Percentiles rank a stretch among this genome's conserved stretches.
phyloP scores from a whole-genome alignment of 768 basidiomycete genomes.

The Omphalotus guepiniiformis region DNA sequence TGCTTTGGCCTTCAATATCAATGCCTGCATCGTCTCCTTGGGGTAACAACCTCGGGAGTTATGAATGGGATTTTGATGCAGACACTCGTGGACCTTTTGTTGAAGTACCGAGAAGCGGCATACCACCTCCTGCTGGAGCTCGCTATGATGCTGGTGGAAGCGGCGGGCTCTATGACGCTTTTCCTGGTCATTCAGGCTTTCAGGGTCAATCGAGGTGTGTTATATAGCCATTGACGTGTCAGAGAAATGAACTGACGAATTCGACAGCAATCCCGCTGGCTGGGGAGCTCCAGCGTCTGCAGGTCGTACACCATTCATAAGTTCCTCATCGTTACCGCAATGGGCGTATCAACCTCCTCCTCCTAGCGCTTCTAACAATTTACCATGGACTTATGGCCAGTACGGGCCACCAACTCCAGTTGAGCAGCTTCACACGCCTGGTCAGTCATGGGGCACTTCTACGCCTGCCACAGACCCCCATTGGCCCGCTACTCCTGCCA shows the following conservation, averaged over 20 bases:
- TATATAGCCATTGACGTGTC: neutral
- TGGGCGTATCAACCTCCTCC: constrained; percentile 7
- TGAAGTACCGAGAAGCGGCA: neutral
- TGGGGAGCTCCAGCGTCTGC: no score
- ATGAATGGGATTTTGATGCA: no score
- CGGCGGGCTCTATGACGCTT: neutral
- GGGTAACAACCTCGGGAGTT: no score
- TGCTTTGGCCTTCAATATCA: no score
- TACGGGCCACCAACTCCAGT: neutral
- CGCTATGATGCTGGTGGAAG: neutral
- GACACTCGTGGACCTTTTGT: no score
- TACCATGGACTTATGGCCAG: neutral
- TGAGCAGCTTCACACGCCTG: neutral
- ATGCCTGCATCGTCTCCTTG: no score
- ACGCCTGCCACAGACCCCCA: neutral
- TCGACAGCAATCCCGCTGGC: no score
- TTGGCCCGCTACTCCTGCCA: neutral
- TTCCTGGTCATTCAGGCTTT: neutral
- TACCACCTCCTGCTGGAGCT: constrained; percentile 1
- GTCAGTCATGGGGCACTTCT: neutral
- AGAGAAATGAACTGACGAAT: no score
- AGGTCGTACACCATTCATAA: no score
- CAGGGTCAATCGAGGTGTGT: neutral
- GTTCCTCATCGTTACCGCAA: neutral
- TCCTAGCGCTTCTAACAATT: constrained; percentile 1